Conservation (phyloP, 2,329 filamentous ascomycete genomes). For the Xylariaceae sp. region DNA sequence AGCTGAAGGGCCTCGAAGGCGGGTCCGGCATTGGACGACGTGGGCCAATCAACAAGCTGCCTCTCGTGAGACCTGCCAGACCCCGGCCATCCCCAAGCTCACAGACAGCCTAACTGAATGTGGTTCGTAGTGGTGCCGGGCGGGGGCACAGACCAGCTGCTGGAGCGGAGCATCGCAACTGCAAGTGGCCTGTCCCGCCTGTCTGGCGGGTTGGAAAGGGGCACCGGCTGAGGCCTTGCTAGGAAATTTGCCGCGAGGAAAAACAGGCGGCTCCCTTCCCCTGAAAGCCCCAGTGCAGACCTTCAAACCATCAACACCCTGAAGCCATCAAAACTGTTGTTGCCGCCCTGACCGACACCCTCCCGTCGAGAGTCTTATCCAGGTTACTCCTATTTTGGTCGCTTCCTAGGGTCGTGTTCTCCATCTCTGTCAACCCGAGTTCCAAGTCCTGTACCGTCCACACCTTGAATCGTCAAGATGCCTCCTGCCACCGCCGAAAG, state of each 20-base stretch:
- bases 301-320: conserved; percentile 5
- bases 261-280: conserved; percentile 25
- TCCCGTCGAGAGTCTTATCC: too few species aligned
- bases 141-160: neutral
- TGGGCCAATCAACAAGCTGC: neutral
- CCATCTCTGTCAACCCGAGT: too few species aligned
- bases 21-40: too few species aligned
- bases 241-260: conserved; percentile 34
- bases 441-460: too few species aligned
- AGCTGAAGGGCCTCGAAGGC: too few species aligned
- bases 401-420: conserved; percentile 14
- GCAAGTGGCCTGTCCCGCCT: too few species aligned
- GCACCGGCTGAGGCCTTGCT: conserved; percentile 17
- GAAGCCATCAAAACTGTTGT: too few species aligned
- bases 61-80: neutral
- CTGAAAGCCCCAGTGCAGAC: conserved; percentile 27
- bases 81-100: conserved; percentile 1
- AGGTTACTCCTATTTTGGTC: too few species aligned
- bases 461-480: conserved; percentile 36
- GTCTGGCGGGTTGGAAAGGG: conserved; percentile 6
- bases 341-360: too few species aligned
- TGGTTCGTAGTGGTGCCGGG: neutral
- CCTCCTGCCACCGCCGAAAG: conserved; percentile 31
- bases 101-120: neutral
- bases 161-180: neutral